Evolutionary conservation across 106 monocot species (phyloP).

Genomic region (Dioscorea zingiberensis): DNA sequence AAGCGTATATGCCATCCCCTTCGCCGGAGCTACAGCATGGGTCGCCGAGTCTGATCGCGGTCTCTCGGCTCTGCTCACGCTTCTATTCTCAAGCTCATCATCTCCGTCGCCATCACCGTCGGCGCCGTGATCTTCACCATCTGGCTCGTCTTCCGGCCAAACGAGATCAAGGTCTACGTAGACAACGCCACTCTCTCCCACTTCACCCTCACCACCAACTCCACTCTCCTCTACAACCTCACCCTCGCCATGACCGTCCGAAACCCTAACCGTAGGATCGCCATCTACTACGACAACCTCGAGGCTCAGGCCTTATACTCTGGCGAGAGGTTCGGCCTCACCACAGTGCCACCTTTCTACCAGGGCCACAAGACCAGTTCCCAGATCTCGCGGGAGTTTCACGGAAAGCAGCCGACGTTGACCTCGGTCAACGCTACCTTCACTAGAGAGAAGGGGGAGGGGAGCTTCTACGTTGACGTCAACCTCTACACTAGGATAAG

Average conservation of each 20-base stretch:
- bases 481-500: background rate
- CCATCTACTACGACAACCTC: slow-evolving; percentile 34
- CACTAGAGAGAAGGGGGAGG: slow-evolving; percentile 1
- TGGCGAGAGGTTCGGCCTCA: slow-evolving; percentile 1
- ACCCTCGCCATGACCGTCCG: slow-evolving; percentile 7
- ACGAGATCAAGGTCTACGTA: slow-evolving; percentile 27
- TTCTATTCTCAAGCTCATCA: slow-evolving; percentile 2
- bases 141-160: slow-evolving; percentile 57
- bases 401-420: background rate
- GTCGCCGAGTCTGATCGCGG: slow-evolving; percentile 2
- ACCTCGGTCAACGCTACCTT: background rate
- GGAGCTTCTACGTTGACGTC: slow-evolving; percentile 6
- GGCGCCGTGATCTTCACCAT: slow-evolving; percentile 28
- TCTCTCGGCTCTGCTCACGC: background rate
- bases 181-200: slow-evolving; percentile 29
- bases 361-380: slow-evolving; percentile 22
- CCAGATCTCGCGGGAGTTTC: background rate
- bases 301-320: slow-evolving; percentile 18
- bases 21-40: slow-evolving; percentile 3
- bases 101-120: slow-evolving; percentile 18
- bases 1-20: background rate
- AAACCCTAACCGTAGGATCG: slow-evolving; percentile 61
- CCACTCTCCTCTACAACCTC: slow-evolving; percentile 26
- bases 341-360: slow-evolving; percentile 37
- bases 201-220: slow-evolving; percentile 23